Conservation (phyloP, 192 early-diverging fungal species). For the Coemansia sp. region DNA sequence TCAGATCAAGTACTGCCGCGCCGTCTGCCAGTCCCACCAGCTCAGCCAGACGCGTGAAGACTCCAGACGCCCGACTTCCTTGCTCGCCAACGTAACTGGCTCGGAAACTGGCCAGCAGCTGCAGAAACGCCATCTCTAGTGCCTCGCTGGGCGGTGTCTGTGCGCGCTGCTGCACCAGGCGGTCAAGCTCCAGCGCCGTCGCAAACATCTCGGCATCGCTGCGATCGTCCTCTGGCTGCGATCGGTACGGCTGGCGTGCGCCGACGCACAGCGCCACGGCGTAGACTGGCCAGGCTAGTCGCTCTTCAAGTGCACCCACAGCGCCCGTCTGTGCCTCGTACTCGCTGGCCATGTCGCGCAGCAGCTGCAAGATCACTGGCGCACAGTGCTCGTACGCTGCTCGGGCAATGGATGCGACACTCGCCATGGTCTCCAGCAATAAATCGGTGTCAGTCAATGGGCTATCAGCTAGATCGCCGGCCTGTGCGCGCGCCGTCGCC, state of each 20-base stretch:
- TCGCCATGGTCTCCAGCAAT: constrained; percentile 65
- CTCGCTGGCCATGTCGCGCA: constrained; percentile 62
- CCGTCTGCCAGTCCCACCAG: constrained; percentile 69
- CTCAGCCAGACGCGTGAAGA: constrained; percentile 65
- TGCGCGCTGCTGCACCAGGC: constrained; percentile 63
- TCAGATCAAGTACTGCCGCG: constrained; percentile 32
- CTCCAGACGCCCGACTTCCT: constrained; percentile 58
- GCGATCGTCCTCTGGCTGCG: constrained; percentile 74
- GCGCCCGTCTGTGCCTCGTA: constrained; percentile 57
- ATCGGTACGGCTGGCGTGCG: constrained; percentile 71
- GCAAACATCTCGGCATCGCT: constrained; percentile 75
- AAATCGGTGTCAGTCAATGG: constrained; percentile 56
- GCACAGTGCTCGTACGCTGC: constrained; percentile 64
- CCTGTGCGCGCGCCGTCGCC: constrained; percentile 25
- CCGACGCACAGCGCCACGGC: constrained; percentile 68
- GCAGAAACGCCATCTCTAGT: constrained; percentile 78
- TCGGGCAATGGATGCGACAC: constrained; percentile 67
- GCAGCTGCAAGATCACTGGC: constrained; percentile 50
- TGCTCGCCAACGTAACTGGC: constrained; percentile 81
- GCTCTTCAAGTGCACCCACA: constrained; percentile 56
- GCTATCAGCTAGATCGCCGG: constrained; percentile 32
- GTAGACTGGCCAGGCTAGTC: constrained; percentile 81
- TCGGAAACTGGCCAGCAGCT: constrained; percentile 74
- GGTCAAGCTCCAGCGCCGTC: constrained; percentile 68
- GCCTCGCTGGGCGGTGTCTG: constrained; percentile 57